Evolutionary conservation across 1,284 basidiomycete species (phyloP), one percentile per base, ranked within the genome.

Genomic region (Veloporphyrellus conicus): DNA sequence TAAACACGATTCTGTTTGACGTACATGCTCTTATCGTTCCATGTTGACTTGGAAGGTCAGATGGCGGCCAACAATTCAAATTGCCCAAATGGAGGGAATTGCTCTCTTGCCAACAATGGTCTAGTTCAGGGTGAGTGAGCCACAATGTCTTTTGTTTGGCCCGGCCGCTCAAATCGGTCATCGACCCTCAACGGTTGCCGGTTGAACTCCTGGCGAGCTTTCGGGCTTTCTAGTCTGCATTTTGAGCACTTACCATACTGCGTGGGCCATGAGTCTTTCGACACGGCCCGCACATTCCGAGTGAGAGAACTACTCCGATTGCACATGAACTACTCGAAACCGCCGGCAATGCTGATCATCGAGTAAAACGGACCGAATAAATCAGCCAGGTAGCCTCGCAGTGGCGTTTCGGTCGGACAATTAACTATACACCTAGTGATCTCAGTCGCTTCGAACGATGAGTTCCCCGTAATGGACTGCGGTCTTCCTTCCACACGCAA

Each of bases 1-100:
- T 47, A 23, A 50, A 43, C 45, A 43, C 25, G 23, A 43, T 20
- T 28, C 37, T 50, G 35, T 40, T 58, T 60, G 59, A 59, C 52
- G 59, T 53, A 61, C 47, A 47, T 35, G 34, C 22, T 41, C 43
- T 43, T 51, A 49, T 45, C 47, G 45, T 28, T 42, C 38, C 19
- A 11, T 11, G 22, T 34, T 37, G 29, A 27, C 31, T 39, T 40
- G 45, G 37, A 39, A 3, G 25, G 38, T 44, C 55, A 49, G 34
- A 48, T 48, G 33, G n/a, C n/a, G n/a, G 29, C 22, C 18, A 35
- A 20, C 33, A 46, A 56, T 45, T 43, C 47, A 42, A 49, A 54
- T 45, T 31, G 7, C 39, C 59, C 32, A 52, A 49, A 56, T 53
- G 32, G 36, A 43, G 19, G 28, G 34, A 48, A 39, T 15, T 6